These are phyloP conservation scores for Saccharum officinarum DNA, from an alignment of 176 grass and related monocot species.

Conservation along the genomic window DNA sequence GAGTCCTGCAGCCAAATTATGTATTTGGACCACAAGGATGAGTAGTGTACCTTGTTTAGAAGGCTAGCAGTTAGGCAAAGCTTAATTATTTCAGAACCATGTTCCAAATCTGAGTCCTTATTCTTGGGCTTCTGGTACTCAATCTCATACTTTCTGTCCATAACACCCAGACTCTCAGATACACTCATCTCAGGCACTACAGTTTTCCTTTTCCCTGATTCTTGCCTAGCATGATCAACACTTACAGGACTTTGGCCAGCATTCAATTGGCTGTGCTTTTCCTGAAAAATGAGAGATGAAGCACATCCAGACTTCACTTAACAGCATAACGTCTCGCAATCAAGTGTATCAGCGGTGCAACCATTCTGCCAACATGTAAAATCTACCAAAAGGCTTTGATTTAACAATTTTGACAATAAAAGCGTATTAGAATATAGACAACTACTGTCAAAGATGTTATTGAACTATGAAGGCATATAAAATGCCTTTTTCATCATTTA, in stretches of 20 bases:
- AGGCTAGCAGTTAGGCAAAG: slow-evolving; percentile 47
- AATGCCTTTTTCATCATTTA: neutral
- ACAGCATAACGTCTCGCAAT: slow-evolving; percentile 6
- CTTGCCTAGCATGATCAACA: slow-evolving; percentile 30
- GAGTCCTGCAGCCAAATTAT: neutral
- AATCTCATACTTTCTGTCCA: neutral
- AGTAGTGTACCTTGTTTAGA: slow-evolving; percentile 46
- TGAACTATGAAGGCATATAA: neutral
- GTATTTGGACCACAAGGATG: slow-evolving; percentile 5
- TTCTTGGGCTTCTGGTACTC: neutral
- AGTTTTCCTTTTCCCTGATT: slow-evolving; percentile 30
- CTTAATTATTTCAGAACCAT: slow-evolving; percentile 41
- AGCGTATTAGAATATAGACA: neutral
- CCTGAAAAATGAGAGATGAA: slow-evolving; percentile 20
- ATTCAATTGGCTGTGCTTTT: slow-evolving; percentile 31
- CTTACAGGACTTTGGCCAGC: neutral
- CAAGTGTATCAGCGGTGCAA: slow-evolving; percentile 4
- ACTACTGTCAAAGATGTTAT: neutral
- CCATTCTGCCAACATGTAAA: slow-evolving; percentile 28
- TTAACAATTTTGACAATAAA: neutral
- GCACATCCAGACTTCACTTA: slow-evolving; percentile 11
- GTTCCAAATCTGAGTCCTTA: slow-evolving; percentile 14
- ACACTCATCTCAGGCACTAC: neutral
- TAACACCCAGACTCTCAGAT: slow-evolving; percentile 20
- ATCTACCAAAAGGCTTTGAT: neutral